Evolutionary conservation across 257 asterid species (phyloP).

Genomic region (Primulina eburnea): DNA sequence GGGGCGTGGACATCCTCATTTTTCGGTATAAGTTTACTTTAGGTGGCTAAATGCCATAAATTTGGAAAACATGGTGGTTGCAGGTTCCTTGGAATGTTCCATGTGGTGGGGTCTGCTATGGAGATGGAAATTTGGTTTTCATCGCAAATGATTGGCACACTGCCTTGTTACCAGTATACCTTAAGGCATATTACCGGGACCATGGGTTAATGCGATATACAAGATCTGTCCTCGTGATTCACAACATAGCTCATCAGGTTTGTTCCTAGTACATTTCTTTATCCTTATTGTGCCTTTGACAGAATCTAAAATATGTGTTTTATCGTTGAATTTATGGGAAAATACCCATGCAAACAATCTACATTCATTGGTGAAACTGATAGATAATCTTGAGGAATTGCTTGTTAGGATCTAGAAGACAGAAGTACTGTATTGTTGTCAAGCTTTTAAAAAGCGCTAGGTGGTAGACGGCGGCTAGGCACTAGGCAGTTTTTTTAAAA

Average conservation of each 20-base stretch:
- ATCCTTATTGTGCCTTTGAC: conserved; percentile 1
- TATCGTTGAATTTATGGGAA: not conserved
- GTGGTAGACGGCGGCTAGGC: no score
- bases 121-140: conserved; percentile 92
- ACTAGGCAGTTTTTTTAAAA: no score
- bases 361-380: not conserved
- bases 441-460: no score
- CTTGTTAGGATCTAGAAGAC: not conserved
- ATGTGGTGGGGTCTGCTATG: conserved; percentile 96
- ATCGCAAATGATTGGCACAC: conserved; percentile 99
- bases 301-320: conserved; percentile 1
- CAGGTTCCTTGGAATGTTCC: conserved; percentile 99
- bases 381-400: not conserved
- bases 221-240: conserved; percentile 88
- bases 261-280: conserved; percentile 25
- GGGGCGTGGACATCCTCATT: not conserved
- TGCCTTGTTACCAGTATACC: conserved; percentile 87
- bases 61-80: conserved; percentile 19
- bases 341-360: not conserved
- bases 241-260: conserved; percentile 98
- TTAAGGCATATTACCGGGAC: conserved; percentile 92
- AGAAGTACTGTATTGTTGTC: not conserved
- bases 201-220: conserved; percentile 80
- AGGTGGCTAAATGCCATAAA: conserved; percentile 5
- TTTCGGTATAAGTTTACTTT: not conserved